Percentiles rank a stretch among this genome's conserved stretches.
Evolutionary conservation across 192 early-diverging fungal species (phyloP).

Genomic region (Coemansia brasiliensis): DNA sequence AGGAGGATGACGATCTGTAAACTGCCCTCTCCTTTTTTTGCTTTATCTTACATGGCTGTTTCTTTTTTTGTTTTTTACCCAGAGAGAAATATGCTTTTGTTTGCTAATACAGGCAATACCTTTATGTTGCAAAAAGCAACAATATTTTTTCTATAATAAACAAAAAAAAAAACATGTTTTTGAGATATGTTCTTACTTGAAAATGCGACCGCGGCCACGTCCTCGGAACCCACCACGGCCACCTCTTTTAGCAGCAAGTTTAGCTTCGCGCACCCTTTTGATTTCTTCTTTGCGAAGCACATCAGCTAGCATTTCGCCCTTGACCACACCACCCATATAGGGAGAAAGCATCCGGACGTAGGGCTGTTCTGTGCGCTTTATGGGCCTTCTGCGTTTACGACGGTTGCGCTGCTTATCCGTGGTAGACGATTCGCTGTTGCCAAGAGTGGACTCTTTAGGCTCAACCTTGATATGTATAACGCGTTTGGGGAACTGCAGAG

Average conservation of each 20-base stretch:
- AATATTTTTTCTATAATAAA: constrained; percentile 8
- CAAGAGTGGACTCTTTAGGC: neutral
- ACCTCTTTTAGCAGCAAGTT: constrained; percentile 1
- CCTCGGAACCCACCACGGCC: constrained; percentile 26
- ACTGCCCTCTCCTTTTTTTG: constrained; percentile 1
- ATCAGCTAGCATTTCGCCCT: constrained; percentile 41
- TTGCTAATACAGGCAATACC: too few species aligned
- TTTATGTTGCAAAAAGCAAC: too few species aligned
- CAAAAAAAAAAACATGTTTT: neutral
- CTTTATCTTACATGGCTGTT: constrained; percentile 6
- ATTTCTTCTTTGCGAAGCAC: constrained; percentile 40
- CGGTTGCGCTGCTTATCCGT: constrained; percentile 1
- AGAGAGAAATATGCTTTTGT: neutral
- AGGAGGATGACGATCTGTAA: constrained; percentile 67
- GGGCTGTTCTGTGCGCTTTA: neutral
- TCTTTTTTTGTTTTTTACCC: too few species aligned
- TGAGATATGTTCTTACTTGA: neutral
- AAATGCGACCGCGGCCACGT: constrained; percentile 20
- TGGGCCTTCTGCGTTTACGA: neutral
- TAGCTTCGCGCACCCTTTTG: constrained; percentile 4
- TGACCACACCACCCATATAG: constrained; percentile 41
- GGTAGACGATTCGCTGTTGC: constrained; percentile 1
- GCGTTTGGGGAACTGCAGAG: constrained; percentile 28
- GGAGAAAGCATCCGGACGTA: constrained; percentile 30
- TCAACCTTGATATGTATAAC: constrained; percentile 31